These are phyloP conservation scores for Rhytidiadelphus loreus DNA, from an alignment of 225 moss, liverwort and hornwort species.

Conservation along the genomic window DNA sequence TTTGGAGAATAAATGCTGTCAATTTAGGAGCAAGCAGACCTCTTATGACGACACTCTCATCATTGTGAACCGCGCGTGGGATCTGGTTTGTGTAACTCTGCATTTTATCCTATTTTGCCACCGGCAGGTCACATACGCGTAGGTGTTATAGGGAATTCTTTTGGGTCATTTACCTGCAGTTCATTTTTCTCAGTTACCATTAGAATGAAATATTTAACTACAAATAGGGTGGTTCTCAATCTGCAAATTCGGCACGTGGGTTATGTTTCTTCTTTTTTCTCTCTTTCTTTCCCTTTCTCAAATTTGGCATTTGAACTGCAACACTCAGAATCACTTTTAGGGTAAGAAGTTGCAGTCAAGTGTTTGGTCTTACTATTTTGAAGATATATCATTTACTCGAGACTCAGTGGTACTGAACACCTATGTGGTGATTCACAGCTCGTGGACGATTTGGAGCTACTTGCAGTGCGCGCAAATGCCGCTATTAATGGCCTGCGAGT, in stretches of 20 bases:
- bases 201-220: background rate
- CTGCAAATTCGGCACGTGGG: background rate
- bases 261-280: background rate
- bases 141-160: background rate
- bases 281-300: background rate
- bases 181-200: background rate
- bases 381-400: background rate
- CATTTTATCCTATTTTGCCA: background rate
- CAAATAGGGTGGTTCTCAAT: background rate
- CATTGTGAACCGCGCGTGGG: constrained; percentile 76
- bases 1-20: constrained; percentile 59
- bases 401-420: background rate
- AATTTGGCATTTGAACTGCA: background rate
- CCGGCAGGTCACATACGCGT: background rate
- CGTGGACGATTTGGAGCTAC: constrained; percentile 95
- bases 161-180: background rate
- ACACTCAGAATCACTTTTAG: background rate
- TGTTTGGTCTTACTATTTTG: background rate
- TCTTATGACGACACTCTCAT: constrained; percentile 88
- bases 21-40: constrained; percentile 75
- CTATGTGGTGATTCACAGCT: constrained; percentile 42
- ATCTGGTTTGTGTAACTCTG: constrained; percentile 40
- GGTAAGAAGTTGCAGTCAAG: background rate
- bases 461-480: constrained; percentile 71
- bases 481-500: constrained; percentile 68